A percentile compares a stretch with the other conserved stretches of the same genome.
Conservation (phyloP, 495 filamentous ascomycete genomes). For the Immersiella caudata region DNA sequence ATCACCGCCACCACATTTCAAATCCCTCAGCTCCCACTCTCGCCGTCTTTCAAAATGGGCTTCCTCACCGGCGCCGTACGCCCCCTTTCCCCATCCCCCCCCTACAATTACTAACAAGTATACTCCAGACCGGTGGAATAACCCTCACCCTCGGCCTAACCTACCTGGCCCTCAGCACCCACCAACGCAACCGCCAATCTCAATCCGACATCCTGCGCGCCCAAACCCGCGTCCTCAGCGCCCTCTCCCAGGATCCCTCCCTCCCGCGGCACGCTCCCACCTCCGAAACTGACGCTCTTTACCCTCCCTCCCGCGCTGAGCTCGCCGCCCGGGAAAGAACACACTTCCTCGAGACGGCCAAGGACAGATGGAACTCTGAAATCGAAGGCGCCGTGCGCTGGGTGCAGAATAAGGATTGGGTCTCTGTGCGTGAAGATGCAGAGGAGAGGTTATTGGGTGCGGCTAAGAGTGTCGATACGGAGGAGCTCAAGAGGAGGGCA, state of each 20-base stretch:
- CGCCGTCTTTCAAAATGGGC: conserved; percentile 29
- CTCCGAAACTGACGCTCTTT: conserved; percentile 42
- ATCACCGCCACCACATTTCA: not conserved
- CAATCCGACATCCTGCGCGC: conserved; percentile 74
- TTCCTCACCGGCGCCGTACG: conserved; percentile 75
- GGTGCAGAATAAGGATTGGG: conserved; percentile 67
- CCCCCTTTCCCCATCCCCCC: conserved; percentile 29
- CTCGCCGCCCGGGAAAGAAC: conserved; percentile 47
- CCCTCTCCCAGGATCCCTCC: conserved; percentile 40
- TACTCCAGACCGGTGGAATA: conserved; percentile 71
- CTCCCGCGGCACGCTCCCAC: conserved; percentile 40
- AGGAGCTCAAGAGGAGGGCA: conserved; percentile 33
- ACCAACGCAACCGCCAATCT: conserved; percentile 68
- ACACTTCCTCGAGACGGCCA: conserved; percentile 64
- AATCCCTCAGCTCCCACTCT: not conserved
- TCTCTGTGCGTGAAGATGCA: conserved; percentile 57
- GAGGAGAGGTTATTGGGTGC: conserved; percentile 39
- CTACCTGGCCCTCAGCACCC: conserved; percentile 76
- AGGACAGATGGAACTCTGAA: conserved; percentile 81
- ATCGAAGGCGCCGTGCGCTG: conserved; percentile 67
- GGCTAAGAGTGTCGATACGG: conserved; percentile 15
- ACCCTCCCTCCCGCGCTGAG: conserved; percentile 44
- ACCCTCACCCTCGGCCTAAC: conserved; percentile 80
- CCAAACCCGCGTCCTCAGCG: conserved; percentile 64
- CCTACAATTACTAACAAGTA: conserved; percentile 24